Evolutionary conservation across 805 yeast genomes (phyloP).

Genomic region (Kluyveromyces siamensis): DNA sequence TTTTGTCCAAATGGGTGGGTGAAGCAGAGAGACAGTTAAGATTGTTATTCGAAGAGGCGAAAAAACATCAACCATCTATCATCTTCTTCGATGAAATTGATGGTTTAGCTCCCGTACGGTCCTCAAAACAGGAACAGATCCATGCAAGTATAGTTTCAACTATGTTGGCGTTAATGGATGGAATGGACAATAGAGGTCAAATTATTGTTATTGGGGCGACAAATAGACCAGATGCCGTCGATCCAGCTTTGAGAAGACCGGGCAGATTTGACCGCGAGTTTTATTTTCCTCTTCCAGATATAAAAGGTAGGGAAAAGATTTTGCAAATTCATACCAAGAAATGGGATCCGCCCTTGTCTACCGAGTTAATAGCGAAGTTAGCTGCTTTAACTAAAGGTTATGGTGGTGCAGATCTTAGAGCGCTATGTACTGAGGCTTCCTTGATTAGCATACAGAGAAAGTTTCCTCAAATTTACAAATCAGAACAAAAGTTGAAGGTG

Average conservation of each 20-base stretch:
- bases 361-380: slow-evolving; percentile 50
- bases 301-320: slow-evolving; percentile 68
- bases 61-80: slow-evolving; percentile 89
- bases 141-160: slow-evolving; percentile 97
- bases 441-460: slow-evolving; percentile 82
- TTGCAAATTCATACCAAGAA: slow-evolving; percentile 76
- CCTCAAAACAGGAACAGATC: slow-evolving; percentile 95
- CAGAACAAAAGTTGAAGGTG: slow-evolving; percentile 63
- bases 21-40: slow-evolving; percentile 95
- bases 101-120: slow-evolving; percentile 95
- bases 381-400: slow-evolving; percentile 86
- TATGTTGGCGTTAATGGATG: slow-evolving; percentile 92
- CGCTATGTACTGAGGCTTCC: slow-evolving; percentile 94
- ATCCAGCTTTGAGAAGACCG: slow-evolving; percentile 93
- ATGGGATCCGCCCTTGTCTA: slow-evolving; percentile 72
- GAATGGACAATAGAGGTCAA: slow-evolving; percentile 98
- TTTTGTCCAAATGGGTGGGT: slow-evolving; percentile 97
- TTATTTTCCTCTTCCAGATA: slow-evolving; percentile 88
- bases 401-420: slow-evolving; percentile 95
- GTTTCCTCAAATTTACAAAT: slow-evolving; percentile 84
- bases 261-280: slow-evolving; percentile 97
- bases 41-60: slow-evolving; percentile 89
- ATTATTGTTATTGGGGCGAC: slow-evolving; percentile 98
- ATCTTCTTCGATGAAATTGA: slow-evolving; percentile 97
- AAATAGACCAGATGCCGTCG: slow-evolving; percentile 95